Percentiles rank a stretch among this genome's conserved stretches.
phyloP scores from a whole-genome alignment of 495 filamentous ascomycete genomes.

The Lepidopterella palustris region DNA sequence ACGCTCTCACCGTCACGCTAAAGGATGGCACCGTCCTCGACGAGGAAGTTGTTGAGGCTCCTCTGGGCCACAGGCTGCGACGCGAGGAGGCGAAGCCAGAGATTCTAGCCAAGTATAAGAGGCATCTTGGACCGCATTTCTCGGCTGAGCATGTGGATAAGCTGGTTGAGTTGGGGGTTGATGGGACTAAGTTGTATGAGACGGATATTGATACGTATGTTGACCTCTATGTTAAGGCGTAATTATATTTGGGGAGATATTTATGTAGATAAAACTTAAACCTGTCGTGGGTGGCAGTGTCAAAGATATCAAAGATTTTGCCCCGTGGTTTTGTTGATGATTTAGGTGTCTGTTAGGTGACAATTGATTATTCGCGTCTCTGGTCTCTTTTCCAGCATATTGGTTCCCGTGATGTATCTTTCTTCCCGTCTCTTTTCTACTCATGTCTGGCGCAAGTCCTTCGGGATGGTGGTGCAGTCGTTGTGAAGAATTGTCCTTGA shows the following conservation, averaged over 20 bases:
- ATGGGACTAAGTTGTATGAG: constrained; percentile 65
- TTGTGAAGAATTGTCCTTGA: too few species aligned
- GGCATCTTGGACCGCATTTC: constrained; percentile 81
- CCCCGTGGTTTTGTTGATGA: too few species aligned
- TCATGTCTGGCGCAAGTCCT: too few species aligned
- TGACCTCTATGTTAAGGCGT: constrained; percentile 78
- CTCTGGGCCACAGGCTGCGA: constrained; percentile 83
- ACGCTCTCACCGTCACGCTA: constrained; percentile 85
- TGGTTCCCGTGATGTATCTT: too few species aligned
- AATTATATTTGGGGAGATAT: constrained; percentile 20
- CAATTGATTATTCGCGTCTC: too few species aligned
- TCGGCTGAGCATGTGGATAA: constrained; percentile 65
- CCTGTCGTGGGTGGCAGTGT: neutral
- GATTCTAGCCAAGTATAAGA: constrained; percentile 89
- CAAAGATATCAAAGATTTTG: neutral
- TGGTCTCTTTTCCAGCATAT: too few species aligned
- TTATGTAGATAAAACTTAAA: constrained; percentile 20
- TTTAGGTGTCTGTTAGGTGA: too few species aligned
- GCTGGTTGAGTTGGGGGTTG: constrained; percentile 67
- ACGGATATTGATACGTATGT: constrained; percentile 90
- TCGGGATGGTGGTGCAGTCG: too few species aligned
- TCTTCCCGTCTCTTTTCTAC: too few species aligned
- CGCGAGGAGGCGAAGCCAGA: constrained; percentile 96
- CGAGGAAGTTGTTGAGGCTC: constrained; percentile 91
- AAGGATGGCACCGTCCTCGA: constrained; percentile 92